These are phyloP conservation scores for Erodium maritimum DNA, from an alignment of 345 rosid species.

Conservation along the genomic window DNA sequence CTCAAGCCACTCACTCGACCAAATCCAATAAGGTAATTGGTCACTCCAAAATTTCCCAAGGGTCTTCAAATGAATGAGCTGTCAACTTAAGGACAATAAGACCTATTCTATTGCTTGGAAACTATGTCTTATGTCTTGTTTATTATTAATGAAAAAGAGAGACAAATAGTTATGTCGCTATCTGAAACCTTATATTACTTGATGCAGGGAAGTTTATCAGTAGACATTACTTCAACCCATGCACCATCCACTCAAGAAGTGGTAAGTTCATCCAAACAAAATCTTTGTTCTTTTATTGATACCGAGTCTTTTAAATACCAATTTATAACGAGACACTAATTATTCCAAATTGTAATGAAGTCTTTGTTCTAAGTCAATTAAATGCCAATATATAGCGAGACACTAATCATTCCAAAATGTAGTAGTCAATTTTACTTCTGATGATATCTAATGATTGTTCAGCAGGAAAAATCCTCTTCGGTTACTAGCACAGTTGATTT, in stretches of 20 bases:
- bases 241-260: constrained; percentile 10
- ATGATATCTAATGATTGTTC: constrained; percentile 3
- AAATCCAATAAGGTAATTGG: not conserved
- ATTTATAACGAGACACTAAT: not conserved
- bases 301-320: not conserved
- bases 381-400: too few relatives aligned
- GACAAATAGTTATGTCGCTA: not conserved
- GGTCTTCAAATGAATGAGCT: too few relatives aligned
- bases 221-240: constrained; percentile 14
- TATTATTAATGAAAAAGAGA: not conserved
- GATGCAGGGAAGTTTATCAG: constrained; percentile 26
- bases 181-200: not conserved
- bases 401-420: not conserved
- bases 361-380: not conserved
- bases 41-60: not conserved
- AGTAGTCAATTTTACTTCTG: not conserved
- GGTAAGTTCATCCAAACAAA: constrained; percentile 15
- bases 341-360: not conserved
- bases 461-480: constrained; percentile 25
- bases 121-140: not conserved
- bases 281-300: too few relatives aligned
- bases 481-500: constrained; percentile 1
- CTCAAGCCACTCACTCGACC: not conserved
- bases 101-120: not conserved
- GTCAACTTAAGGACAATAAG: not conserved